Evolutionary conservation across 2,329 filamentous ascomycete genomes (phyloP), one percentile per base, ranked within the genome.

Genomic region (Sclerotinia borealis): DNA sequence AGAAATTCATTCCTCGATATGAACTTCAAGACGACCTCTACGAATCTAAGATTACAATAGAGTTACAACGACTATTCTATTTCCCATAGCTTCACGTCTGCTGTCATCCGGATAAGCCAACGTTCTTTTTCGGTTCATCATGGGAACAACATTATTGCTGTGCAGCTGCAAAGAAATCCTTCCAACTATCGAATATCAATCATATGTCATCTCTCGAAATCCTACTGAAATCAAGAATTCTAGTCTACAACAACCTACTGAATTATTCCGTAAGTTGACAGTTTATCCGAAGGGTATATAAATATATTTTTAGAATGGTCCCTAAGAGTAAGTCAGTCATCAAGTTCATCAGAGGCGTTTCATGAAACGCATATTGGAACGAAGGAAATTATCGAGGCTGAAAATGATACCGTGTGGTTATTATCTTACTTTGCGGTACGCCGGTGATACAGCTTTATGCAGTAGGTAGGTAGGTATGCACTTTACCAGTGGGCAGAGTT

Each of bases 11-110:
- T 48, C 50, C 50, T 48, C 56, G 31, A 47, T 39, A 15, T 62
- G 45, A 54, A 31, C 60, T 62, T 62, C 50, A 29, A 36, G 27
- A 36, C n/a, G 19, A 2, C 34, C n/a, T 22, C 50, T 13, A 45
- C n/a, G 43, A 56, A 4, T 19, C 37, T 39, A 37, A 15, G 11
- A 34, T 31, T 29, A 19, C 11, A 37, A 34, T 43, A 47, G 39
- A n/a, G 39, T 48, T 62, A 56, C 50, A 48, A 56, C 8, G 52
- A 17, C 52, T 19, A 34, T 56, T 56, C 43, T 48, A n/a, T n/a
- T n/a, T n/a, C n/a, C n/a, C 34, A 56, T 34, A 29, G 34, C 37
- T 54, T 55, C 22, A n/a, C 43, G 25, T 55, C n/a, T 61, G 49
- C 59, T 39, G 22, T 61, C 49, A 61, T 34, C 37, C 39, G 29